These are phyloP conservation scores for Nemania abortiva DNA, from an alignment of 2,329 filamentous ascomycete species.

Conservation along the genomic window DNA sequence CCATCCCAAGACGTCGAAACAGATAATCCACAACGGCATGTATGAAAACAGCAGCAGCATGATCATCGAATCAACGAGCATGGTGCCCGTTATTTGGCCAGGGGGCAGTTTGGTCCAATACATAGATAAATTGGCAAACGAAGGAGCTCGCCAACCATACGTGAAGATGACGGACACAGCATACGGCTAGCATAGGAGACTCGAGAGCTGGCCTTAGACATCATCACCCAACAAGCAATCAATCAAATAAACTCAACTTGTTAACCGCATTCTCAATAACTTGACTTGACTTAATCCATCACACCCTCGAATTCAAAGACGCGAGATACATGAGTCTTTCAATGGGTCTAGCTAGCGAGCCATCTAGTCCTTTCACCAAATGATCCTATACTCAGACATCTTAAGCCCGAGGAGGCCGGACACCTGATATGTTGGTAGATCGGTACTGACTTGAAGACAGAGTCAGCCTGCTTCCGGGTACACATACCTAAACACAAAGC, in stretches of 20 bases:
- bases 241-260: neutral
- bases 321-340: neutral
- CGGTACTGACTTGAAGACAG: neutral
- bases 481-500: too few species aligned
- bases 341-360: neutral
- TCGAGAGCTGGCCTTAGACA: neutral
- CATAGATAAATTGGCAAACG: neutral
- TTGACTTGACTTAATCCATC: neutral
- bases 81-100: neutral
- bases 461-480: neutral
- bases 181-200: neutral
- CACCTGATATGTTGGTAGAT: neutral
- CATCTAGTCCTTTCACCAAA: neutral
- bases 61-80: neutral
- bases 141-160: neutral
- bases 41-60: slow-evolving; percentile 10
- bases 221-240: neutral
- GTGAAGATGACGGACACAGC: too few species aligned
- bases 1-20: neutral
- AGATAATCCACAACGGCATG: slow-evolving; percentile 22
- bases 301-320: neutral
- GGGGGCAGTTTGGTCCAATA: neutral
- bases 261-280: neutral
- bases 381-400: neutral
- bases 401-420: neutral